Evolutionary conservation across 2,329 filamentous ascomycete species (phyloP).

Genomic region (Alternaria consortialis): DNA sequence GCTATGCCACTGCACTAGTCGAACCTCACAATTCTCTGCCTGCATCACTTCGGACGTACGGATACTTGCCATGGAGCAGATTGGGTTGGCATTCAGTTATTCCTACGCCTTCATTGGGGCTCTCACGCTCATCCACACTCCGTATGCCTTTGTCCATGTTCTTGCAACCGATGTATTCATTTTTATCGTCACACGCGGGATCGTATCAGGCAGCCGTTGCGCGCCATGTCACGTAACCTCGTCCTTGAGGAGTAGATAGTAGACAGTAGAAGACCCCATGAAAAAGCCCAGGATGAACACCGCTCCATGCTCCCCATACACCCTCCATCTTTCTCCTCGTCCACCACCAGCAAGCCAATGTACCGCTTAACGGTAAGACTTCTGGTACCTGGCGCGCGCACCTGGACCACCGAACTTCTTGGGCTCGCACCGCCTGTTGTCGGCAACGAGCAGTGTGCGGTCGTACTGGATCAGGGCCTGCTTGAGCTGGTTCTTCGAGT

Average conservation of each 20-base stretch:
- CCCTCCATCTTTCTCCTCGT: conserved; percentile 18
- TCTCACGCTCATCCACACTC: neutral
- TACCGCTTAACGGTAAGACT: conserved; percentile 90
- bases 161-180: conserved; percentile 52
- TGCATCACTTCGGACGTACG: neutral
- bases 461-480: conserved; percentile 95
- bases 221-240: conserved; percentile 39
- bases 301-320: conserved; percentile 44
- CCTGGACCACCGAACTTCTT: conserved; percentile 97
- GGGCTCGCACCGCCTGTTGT: conserved; percentile 98
- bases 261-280: conserved; percentile 39
- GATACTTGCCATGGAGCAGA: neutral
- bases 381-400: conserved; percentile 97
- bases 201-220: conserved; percentile 40
- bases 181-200: conserved; percentile 52
- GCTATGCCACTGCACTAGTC: neutral
- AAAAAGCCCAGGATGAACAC: conserved; percentile 52
- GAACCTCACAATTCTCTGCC: neutral
- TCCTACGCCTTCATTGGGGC: conserved; percentile 2
- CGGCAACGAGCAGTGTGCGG: conserved; percentile 96
- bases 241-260: conserved; percentile 30
- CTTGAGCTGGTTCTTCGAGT: conserved; percentile 99
- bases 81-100: conserved; percentile 11
- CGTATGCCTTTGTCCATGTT: conserved; percentile 15
- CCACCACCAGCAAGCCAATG: conserved; percentile 13